phyloP scores from a whole-genome alignment of 2,329 filamentous ascomycete genomes.

The Botrytis deweyae region DNA sequence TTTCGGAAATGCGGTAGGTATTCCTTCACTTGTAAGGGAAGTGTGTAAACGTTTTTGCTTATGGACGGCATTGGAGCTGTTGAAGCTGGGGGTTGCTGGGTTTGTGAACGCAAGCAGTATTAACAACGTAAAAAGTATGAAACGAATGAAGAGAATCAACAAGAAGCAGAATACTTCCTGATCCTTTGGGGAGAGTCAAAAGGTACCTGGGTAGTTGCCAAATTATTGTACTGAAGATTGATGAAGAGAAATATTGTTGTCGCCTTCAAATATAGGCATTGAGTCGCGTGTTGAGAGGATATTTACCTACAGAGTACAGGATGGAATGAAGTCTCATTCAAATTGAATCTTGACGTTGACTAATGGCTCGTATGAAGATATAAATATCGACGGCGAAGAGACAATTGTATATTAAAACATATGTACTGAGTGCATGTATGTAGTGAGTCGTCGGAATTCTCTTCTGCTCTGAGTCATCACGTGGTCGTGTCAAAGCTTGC shows the following conservation, averaged over 20 bases:
- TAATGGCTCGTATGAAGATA: not conserved
- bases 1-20: constrained; percentile 34
- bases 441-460: not conserved
- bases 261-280: constrained; percentile 1
- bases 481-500: not conserved
- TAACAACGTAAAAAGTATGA: not conserved
- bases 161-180: not conserved
- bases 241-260: not conserved
- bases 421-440: not conserved
- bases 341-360: not conserved
- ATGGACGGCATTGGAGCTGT: not conserved
- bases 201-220: not conserved
- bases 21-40: not conserved
- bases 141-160: no score
- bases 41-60: not conserved
- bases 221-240: not conserved
- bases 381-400: not conserved
- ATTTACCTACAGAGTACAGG: not conserved
- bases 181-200: not conserved
- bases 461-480: not conserved
- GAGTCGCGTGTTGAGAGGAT: not conserved
- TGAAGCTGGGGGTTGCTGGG: not conserved
- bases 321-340: not conserved
- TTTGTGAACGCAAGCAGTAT: not conserved
- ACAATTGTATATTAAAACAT: not conserved